Evolutionary conservation across 1,139 yeast species (phyloP), one percentile per base, ranked within the genome.

Genomic region (Kodamaea fungicola): DNA sequence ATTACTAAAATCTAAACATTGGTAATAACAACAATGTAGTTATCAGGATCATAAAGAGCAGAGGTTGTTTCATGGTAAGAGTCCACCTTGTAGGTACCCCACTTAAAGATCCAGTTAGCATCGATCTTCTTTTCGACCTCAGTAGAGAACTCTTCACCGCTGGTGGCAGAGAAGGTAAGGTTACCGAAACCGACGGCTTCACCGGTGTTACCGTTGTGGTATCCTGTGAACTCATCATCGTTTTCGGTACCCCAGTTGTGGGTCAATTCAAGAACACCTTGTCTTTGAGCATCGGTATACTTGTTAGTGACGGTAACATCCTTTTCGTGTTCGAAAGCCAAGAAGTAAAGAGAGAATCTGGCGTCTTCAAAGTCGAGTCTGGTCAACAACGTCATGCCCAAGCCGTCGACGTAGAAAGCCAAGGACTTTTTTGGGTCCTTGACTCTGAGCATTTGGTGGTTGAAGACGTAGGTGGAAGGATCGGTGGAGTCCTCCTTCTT

Each of bases 201-300:
- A 13, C 80, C 81, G 33, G 65, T 54, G 59, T 89, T 88, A 40
- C 96, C 95, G 48, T 81, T 85, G 61, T 90, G 95, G 63, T 92
- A 92, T 27, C 75, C 76, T 38, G 68, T 59, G 64, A 88, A 86
- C 9, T 73, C 71, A 8, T 75, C 71, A 45, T 90, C 96, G 22
- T 67, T 55, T 57, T 92, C 98, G 12, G 97, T 86, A 22, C 97
- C 98, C 82, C 88, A 89, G 64, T 92, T 92, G 67, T 88, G 94
- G 33, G 97, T 90, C 55, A 92, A 71, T 63, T 92, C 98, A 37
- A 92, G 62, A 7, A 92, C 61, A 21, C 92, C 83, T 57, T 86
- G 86, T 42, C 76, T 65, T 33, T 55, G 49, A 25, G 73, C 59
- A 51, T 68, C 73, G 1, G 49, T 52, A 2, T 37, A 45, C 31